Percentiles rank a stretch among this genome's conserved stretches.
phyloP scores from a whole-genome alignment of 2,329 filamentous ascomycete genomes.

The Aspergillus sergii region DNA sequence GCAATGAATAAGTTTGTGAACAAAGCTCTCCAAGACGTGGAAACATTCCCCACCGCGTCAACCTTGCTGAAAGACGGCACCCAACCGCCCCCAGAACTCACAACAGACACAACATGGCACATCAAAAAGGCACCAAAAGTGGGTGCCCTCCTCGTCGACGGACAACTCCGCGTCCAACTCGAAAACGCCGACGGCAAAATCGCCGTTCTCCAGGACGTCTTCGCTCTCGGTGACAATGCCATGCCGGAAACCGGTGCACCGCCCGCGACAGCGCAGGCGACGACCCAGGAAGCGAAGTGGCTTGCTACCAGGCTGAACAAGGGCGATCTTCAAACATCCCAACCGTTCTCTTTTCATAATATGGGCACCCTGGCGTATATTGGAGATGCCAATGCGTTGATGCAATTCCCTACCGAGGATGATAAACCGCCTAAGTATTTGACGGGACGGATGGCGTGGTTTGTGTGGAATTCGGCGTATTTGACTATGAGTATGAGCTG shows the following conservation, averaged over 20 bases:
- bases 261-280: constrained; percentile 63
- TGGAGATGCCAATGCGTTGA: constrained; percentile 58
- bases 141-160: constrained; percentile 58
- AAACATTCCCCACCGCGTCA: constrained; percentile 36
- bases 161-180: constrained; percentile 58
- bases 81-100: constrained; percentile 7
- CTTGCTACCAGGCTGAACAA: constrained; percentile 58
- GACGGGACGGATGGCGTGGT: constrained; percentile 41
- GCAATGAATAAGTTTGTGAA: constrained; percentile 38
- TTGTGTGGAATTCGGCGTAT: constrained; percentile 50
- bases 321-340: constrained; percentile 36
- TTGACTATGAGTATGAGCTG: constrained; percentile 51
- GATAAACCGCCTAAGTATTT: constrained; percentile 29
- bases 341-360: constrained; percentile 58
- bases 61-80: constrained; percentile 28
- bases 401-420: constrained; percentile 50
- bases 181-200: constrained; percentile 37
- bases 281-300: constrained; percentile 62
- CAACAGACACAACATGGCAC: constrained; percentile 43
- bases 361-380: constrained; percentile 63
- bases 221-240: constrained; percentile 60
- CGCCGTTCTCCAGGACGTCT: constrained; percentile 56
- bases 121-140: constrained; percentile 52
- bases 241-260: constrained; percentile 54
- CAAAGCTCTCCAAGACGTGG: constrained; percentile 31